Evolutionary conservation across 2,329 filamentous ascomycete genomes (phyloP).

Genomic region (Apiospora koreana): DNA sequence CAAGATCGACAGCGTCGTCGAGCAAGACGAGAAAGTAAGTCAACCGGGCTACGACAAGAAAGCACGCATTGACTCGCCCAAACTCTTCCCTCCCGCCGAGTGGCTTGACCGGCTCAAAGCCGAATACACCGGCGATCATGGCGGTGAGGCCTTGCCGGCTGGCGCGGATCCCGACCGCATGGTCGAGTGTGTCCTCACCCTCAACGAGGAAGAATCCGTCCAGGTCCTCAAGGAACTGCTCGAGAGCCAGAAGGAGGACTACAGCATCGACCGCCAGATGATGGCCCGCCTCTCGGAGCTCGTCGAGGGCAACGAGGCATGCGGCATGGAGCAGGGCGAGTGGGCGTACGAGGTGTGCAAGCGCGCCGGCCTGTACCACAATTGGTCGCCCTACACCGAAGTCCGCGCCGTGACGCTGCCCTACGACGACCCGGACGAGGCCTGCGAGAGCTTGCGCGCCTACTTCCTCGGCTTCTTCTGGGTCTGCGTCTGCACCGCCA

Average conservation of each 20-base stretch:
- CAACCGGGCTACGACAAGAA: neutral
- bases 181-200: slow-evolving; percentile 24
- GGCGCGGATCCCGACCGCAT: slow-evolving; percentile 28
- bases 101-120: slow-evolving; percentile 27
- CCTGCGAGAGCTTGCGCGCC: slow-evolving; percentile 49
- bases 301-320: slow-evolving; percentile 25
- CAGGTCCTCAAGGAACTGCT: slow-evolving; percentile 20
- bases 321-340: slow-evolving; percentile 28
- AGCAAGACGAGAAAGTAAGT: neutral
- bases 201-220: slow-evolving; percentile 25
- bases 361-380: slow-evolving; percentile 51
- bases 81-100: slow-evolving; percentile 19
- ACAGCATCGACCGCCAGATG: slow-evolving; percentile 27
- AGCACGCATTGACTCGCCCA: neutral
- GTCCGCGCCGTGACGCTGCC: slow-evolving; percentile 48
- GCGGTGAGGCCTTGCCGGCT: slow-evolving; percentile 28
- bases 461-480: slow-evolving; percentile 56
- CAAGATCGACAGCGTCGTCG: neutral
- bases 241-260: slow-evolving; percentile 26
- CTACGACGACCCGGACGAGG: slow-evolving; percentile 38
- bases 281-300: slow-evolving; percentile 24
- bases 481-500: slow-evolving; percentile 47
- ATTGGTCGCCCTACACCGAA: slow-evolving; percentile 56
- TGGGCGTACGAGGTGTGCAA: slow-evolving; percentile 30
- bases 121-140: slow-evolving; percentile 29